Evolutionary conservation across 257 asterid species (phyloP).

Genomic region (Fraxinus excelsior): DNA sequence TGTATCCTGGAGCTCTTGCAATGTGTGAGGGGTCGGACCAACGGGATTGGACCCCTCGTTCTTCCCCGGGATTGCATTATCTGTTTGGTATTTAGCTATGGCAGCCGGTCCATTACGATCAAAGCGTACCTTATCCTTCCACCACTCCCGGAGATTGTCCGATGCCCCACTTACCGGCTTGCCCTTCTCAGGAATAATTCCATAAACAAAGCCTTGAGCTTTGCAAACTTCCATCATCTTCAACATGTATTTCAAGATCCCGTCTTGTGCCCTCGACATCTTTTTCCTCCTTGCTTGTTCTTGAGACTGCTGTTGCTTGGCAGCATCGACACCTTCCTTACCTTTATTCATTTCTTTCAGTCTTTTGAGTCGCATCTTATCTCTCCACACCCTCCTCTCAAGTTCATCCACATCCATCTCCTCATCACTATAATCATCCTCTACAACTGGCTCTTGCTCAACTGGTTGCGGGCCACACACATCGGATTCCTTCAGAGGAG

Average conservation of each 20-base stretch:
- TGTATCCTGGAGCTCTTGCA: constrained; percentile 88
- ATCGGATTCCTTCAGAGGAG: constrained; percentile 21
- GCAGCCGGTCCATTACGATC: constrained; percentile 91
- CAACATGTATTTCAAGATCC: constrained; percentile 86
- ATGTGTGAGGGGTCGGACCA: constrained; percentile 74
- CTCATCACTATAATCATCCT: constrained; percentile 23
- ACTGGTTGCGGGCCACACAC: not conserved
- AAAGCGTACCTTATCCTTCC: constrained; percentile 91
- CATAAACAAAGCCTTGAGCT: constrained; percentile 90
- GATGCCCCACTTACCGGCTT: constrained; percentile 91
- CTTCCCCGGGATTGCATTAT: constrained; percentile 45
- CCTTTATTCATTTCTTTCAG: constrained; percentile 26
- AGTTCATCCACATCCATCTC: constrained; percentile 28
- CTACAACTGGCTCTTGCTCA: constrained; percentile 19
- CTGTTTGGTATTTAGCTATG: constrained; percentile 60
- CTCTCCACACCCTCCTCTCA: constrained; percentile 28
- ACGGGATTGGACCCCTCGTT: constrained; percentile 39
- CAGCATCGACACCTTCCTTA: constrained; percentile 19
- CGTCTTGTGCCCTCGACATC: constrained; percentile 94
- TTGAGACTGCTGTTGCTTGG: constrained; percentile 15
- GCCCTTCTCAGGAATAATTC: constrained; percentile 88
- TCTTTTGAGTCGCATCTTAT: constrained; percentile 23
- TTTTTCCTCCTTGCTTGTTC: constrained; percentile 94
- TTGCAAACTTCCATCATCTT: constrained; percentile 96
- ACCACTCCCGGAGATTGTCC: constrained; percentile 87